Conservation (phyloP, 306 rosid genomes). For the Rosa persica region DNA sequence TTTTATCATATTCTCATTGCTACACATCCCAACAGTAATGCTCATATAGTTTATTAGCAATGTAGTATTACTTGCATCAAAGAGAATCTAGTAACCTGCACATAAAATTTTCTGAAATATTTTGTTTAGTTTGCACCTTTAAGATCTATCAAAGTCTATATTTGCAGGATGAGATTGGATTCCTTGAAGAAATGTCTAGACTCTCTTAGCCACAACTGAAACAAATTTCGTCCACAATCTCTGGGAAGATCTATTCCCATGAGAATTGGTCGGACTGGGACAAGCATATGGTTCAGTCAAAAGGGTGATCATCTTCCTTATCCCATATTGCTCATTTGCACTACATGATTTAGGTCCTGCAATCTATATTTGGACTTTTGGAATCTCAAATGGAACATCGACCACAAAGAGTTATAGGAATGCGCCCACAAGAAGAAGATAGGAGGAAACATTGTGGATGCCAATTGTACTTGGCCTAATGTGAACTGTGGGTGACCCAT, state of each 20-base stretch:
- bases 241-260: constrained; percentile 34
- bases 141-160: constrained; percentile 18
- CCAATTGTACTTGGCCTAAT: constrained; percentile 28
- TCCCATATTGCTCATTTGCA: neutral
- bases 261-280: constrained; percentile 40
- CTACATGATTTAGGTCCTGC: neutral
- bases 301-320: constrained; percentile 3
- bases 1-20: constrained; percentile 26
- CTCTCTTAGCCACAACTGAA: constrained; percentile 35
- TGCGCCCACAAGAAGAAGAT: constrained; percentile 32
- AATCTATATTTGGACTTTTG: constrained; percentile 1
- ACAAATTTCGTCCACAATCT: constrained; percentile 30
- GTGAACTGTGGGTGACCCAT: constrained; percentile 34
- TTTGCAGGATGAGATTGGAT: constrained; percentile 43
- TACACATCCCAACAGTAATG: constrained; percentile 55
- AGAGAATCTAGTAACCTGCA: constrained; percentile 35
- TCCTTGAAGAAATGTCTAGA: constrained; percentile 35
- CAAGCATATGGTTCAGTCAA: constrained; percentile 7
- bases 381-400: constrained; percentile 15
- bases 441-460: constrained; percentile 28
- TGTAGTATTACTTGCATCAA: constrained; percentile 33
- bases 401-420: constrained; percentile 8
- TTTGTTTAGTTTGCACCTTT: constrained; percentile 19
- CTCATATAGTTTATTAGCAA: constrained; percentile 28
- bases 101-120: neutral